Base-by-base conservation (phyloP, 2,329 filamentous ascomycete genomes). In the Verticillium nubilum region DNA sequence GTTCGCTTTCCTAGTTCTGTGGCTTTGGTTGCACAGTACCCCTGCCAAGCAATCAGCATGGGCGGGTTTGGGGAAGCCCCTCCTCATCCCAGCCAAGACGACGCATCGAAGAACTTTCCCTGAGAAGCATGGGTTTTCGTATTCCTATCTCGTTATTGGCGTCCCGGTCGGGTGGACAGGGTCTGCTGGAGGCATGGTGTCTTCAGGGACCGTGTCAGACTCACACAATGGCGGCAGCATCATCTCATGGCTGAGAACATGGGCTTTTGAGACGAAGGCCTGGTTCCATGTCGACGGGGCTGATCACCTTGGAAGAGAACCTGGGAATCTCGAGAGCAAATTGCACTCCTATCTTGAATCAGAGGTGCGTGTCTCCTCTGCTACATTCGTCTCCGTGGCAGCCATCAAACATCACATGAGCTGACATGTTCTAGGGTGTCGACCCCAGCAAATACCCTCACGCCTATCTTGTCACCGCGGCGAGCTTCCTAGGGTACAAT, bases 381-480 rank as follows among this genome's bases (percentile, higher is more conserved):
- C 2, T 42, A n/a, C 2, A n/a, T n/a, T 47, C 6, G 13, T 23
- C n/a, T 10, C 2, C n/a, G 9, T 23, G 42, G 15, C 26, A 27
- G n/a, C 27, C 33, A 23, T 54, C 9, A 2, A 25, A 19, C 10
- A 23, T 4, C 19, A 47, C 7, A 13, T 31, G 19, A 65, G 58
- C 61, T 67, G 67, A 66, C 29, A 42, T 12, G 50, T 25, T n/a
- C 4, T 63, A 92, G 83, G 78, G 78, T 13, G 75, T 85, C n/a
- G 76, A 86, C 60, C 82, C 84, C 56, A 68, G 77, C 2, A 74
- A 79, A 53, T 92, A 89, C 73, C 83, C 86, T 12, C 79, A 86
- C 66, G 88, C 86, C 0, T 92, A 91, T 65, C 76, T 93, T 4
- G 78, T 91, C 25, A 92, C 90, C 2, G 87, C 88, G 3, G 84